These are phyloP conservation scores for Trametes maxima DNA, from an alignment of 768 basidiomycete genomes.

Conservation along the genomic window DNA sequence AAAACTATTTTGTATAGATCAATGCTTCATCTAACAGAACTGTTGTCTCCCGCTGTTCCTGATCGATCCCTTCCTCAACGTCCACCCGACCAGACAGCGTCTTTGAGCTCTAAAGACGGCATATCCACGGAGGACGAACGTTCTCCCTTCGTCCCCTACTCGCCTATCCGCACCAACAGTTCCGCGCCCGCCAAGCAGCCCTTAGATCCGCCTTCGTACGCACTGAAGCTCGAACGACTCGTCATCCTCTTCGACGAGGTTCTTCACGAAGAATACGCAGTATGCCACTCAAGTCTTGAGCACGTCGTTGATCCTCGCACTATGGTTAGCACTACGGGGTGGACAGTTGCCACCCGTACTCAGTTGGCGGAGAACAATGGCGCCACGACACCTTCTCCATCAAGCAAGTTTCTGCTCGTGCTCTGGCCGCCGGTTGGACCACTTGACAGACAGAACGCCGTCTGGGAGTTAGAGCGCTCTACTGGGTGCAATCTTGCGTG, in stretches of 20 bases:
- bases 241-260: slow-evolving; percentile 30
- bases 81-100: neutral
- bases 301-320: slow-evolving; percentile 13
- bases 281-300: slow-evolving; percentile 23
- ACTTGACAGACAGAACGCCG: neutral
- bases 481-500: slow-evolving; percentile 46
- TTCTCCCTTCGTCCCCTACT: neutral
- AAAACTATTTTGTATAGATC: slow-evolving; percentile 65
- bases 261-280: slow-evolving; percentile 26
- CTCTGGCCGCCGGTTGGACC: neutral
- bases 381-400: neutral
- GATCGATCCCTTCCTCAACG: too few species aligned
- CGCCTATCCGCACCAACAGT: neutral
- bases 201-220: slow-evolving; percentile 1
- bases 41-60: too few species aligned
- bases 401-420: neutral
- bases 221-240: slow-evolving; percentile 23
- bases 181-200: slow-evolving; percentile 19
- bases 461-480: slow-evolving; percentile 22
- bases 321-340: neutral
- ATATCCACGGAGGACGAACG: neutral
- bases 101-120: neutral
- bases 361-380: neutral
- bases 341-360: neutral
- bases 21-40: slow-evolving; percentile 41